Evolutionary conservation across 768 basidiomycete genomes (phyloP), one percentile per base, ranked within the genome.

Genomic region (Tylopilus intermedius): DNA sequence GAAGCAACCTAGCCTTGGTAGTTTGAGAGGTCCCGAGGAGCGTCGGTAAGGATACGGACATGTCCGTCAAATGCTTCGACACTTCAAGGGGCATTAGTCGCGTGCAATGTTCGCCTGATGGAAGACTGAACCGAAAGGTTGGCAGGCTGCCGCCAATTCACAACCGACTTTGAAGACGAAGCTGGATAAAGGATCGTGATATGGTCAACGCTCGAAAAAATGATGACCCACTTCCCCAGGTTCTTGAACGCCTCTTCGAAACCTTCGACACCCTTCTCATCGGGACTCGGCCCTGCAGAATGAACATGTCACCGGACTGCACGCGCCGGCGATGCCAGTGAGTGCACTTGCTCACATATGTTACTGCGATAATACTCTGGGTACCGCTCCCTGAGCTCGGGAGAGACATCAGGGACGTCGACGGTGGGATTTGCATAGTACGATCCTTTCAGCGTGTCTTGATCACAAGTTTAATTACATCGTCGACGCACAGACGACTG

Each of bases 1-100:
- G 95, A n/a, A 99, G 75, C 11, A 99, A 79, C 30, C 96, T 81
- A 3, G 91, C 95, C 68, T 98, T 98, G 37, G 83, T 88, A 5
- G 89, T 91, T 61, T 88, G 84, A 8, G 90, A 90, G 3, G 78
- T 76, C 15, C 75, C 69, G 63, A 98, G 88, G 45, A 99, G 71
- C 14, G 79, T 68, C 7, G 83, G 77, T 22, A 98, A 72, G 8
- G 89, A 86, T 43, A 88, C 60, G 0, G 82, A 82, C 49, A 57
- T 55, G 66, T 90, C 86, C 2, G 76, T 74, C 40, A 91, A 66
- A 56, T 88, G 79, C 33, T 82, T 70, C 13, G 86, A 79, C 35
- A 83, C 90, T 90, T 61, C 3, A 27, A 40, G 21, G 30, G 30
- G 30, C 30, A 44, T 5, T 6, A 56, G 51, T 35, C 21, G 29